Base-by-base conservation (phyloP, 805 yeast species). In the Ogataea nitratoaversa region DNA sequence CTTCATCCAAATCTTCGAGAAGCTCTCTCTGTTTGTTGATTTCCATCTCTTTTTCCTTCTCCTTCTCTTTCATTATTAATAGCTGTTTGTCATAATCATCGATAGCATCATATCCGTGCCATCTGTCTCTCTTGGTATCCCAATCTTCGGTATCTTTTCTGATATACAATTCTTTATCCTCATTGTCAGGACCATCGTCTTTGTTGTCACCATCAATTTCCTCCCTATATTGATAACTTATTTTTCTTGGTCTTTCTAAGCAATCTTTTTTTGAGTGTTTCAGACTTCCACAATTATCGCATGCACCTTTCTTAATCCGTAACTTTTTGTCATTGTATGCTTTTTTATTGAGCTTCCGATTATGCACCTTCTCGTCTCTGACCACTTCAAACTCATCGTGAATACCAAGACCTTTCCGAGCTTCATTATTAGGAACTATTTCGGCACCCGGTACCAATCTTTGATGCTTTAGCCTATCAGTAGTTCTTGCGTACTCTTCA, bases 121-220 rank as follows among this genome's bases (percentile, higher is more conserved):
- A 86, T 43, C 87, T 68, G 60, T 86, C 95, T 43, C 89, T 64
- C 47, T 81, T 82, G 9, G 80, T 73, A 52, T 84, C 95, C 72
- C 79, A 86, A 34, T 71, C 74, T 20, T 60, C 64, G 2, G 54
- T 63, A 36, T 53, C 59, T 34, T 48, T 60, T 35, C 42, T 50
- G 36, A 36, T 44, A 13, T 41, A 43, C 32, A 46, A 43, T 38
- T 39, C 50, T 35, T 36, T 37, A 5, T 36, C 25, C 13, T 36
- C 34, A 5, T 25, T 8, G 12, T 19, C 22, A 7, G 13, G 17
- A 12, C 32, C 47, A 12, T 46, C 53, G 3, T 19, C 25, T 5
- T 48, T 47, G 28, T 53, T 50, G 4, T 56, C 41, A 11, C 46
- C 40, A 3, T 56, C 63, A 11, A 54, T 60, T 1, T 30, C 46